Conservation (phyloP, 2,329 filamentous ascomycete genomes). For the Sclerotiophoma versabilis region DNA sequence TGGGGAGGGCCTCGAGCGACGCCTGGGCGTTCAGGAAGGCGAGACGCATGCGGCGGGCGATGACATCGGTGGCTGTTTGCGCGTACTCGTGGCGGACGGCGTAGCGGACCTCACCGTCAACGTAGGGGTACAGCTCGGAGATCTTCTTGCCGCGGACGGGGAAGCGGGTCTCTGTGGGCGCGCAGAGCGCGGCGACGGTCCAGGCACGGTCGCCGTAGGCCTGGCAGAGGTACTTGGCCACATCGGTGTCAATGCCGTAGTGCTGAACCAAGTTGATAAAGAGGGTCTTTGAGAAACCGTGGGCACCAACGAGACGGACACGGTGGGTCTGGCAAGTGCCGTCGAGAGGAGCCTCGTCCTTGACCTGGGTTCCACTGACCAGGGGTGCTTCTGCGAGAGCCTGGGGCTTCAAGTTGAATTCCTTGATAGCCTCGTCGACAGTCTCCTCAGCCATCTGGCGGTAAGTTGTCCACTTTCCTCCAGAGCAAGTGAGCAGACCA, state of each 20-base stretch:
- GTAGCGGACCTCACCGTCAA: conserved; percentile 91
- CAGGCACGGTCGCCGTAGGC: conserved; percentile 93
- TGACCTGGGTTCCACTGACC: conserved; percentile 74
- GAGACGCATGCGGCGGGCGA: conserved; percentile 82
- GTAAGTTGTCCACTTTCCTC: conserved; percentile 93
- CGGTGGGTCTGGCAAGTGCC: conserved; percentile 84
- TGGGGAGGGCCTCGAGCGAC: conserved; percentile 82
- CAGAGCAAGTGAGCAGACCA: conserved; percentile 82
- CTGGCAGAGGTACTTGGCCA: conserved; percentile 85
- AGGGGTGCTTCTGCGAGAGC: conserved; percentile 67
- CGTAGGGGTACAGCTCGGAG: conserved; percentile 82
- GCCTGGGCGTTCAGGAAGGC: conserved; percentile 94
- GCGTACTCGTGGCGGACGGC: conserved; percentile 89
- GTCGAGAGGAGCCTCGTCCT: conserved; percentile 74
- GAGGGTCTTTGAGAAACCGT: conserved; percentile 87
- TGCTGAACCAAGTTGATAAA: conserved; percentile 97
- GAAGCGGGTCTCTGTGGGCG: conserved; percentile 78
- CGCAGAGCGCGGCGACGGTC: conserved; percentile 83
- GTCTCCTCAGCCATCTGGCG: conserved; percentile 92
- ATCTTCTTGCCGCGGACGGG: conserved; percentile 84
- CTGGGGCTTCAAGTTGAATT: conserved; percentile 68
- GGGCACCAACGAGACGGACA: conserved; percentile 80
- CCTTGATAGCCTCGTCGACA: conserved; percentile 78
- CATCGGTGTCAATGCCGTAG: conserved; percentile 89
- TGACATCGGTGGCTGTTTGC: conserved; percentile 86